Evolutionary conservation across 2,329 filamentous ascomycete genomes (phyloP).

Genomic region (Pestalotiopsis sp.): DNA sequence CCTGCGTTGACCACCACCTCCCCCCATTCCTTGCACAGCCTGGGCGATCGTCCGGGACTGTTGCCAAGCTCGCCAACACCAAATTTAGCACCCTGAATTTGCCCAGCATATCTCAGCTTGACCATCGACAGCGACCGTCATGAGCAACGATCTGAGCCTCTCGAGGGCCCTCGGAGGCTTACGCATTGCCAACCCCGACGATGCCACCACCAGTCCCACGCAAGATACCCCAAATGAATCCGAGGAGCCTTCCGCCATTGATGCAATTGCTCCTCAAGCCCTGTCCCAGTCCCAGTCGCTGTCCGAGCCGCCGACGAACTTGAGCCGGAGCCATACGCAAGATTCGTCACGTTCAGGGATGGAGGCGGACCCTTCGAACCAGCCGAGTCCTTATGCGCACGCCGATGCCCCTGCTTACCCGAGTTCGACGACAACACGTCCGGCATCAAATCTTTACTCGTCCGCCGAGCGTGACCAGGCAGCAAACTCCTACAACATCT

Average conservation of each 20-base stretch:
- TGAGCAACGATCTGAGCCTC: constrained; percentile 92
- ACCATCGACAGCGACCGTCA: constrained; percentile 40
- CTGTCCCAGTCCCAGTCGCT: constrained; percentile 6
- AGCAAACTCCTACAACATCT: constrained; percentile 41
- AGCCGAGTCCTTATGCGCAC: constrained; percentile 23
- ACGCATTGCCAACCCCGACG: constrained; percentile 95
- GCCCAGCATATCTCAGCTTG: constrained; percentile 7
- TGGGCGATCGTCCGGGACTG: background rate
- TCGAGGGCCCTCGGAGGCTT: constrained; percentile 91
- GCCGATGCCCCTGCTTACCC: constrained; percentile 28
- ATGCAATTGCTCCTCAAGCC: constrained; percentile 22
- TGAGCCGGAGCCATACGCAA: constrained; percentile 22
- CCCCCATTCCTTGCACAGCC: background rate
- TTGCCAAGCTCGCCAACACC: background rate
- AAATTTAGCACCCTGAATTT: constrained; percentile 14
- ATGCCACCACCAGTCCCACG: constrained; percentile 50
- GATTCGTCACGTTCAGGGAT: constrained; percentile 24
- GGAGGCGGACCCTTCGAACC: constrained; percentile 28
- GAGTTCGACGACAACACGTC: constrained; percentile 29
- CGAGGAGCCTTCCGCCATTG: constrained; percentile 24
- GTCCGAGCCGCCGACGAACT: constrained; percentile 23
- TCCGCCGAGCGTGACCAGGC: constrained; percentile 35
- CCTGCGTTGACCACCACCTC: background rate
- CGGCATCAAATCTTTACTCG: constrained; percentile 34
- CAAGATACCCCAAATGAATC: constrained; percentile 34